phyloP scores from a whole-genome alignment of 257 asterid genomes.

The Voacanga thouarsii region DNA sequence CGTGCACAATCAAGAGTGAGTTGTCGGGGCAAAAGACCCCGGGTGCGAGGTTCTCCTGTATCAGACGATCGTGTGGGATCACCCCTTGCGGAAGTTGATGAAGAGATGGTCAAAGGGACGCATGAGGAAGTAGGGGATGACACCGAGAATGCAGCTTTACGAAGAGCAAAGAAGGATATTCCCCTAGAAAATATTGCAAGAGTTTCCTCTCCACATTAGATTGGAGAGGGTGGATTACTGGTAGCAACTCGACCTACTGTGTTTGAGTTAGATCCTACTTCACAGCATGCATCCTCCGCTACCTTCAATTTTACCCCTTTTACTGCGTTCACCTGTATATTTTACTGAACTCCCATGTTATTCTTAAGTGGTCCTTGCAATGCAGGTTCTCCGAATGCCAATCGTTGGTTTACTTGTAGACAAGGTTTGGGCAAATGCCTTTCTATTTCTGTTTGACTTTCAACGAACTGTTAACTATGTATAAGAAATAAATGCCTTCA shows the following conservation, averaged over 20 bases:
- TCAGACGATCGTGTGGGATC: too few species aligned
- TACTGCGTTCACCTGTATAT: not conserved
- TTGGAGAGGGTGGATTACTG: not conserved
- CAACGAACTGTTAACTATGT: not conserved
- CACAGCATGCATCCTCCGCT: not conserved
- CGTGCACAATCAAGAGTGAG: too few species aligned
- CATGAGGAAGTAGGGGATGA: too few species aligned
- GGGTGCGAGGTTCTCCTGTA: too few species aligned
- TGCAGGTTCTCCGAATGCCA: slow-evolving; percentile 87
- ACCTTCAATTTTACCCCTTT: not conserved
- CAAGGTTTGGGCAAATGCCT: slow-evolving; percentile 44
- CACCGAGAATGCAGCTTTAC: too few species aligned
- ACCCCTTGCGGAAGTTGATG: too few species aligned
- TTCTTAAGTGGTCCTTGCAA: slow-evolving; percentile 6
- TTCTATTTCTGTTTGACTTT: not conserved
- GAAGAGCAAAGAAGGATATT: too few species aligned
- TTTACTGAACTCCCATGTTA: slow-evolving; percentile 9
- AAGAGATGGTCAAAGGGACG: too few species aligned
- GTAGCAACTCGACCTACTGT: not conserved
- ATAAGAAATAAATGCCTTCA: slow-evolving; percentile 9
- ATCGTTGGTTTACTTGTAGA: slow-evolving; percentile 38
- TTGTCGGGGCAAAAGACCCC: too few species aligned
- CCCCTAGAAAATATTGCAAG: too few species aligned
- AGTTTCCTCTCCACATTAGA: too few species aligned
- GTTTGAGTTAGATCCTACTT: not conserved